Evolutionary conservation across 2,329 filamentous ascomycete genomes (phyloP).

Genomic region (Pleomassaria siparia): DNA sequence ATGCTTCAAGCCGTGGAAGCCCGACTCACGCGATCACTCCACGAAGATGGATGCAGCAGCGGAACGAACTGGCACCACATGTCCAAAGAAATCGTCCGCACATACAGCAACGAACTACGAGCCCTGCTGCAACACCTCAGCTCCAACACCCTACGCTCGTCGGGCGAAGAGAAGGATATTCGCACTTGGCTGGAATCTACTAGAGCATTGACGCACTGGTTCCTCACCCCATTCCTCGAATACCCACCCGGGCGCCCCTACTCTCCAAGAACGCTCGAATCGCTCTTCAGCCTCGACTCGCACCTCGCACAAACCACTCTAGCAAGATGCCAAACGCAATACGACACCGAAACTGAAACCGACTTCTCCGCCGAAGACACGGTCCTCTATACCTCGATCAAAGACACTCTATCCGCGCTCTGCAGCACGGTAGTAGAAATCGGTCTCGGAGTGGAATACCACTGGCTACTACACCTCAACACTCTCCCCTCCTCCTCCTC

Average conservation of each 20-base stretch:
- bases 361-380: constrained; percentile 38
- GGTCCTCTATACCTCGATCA: constrained; percentile 43
- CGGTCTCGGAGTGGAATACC: constrained; percentile 46
- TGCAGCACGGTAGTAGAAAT: constrained; percentile 48
- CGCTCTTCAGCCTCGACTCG: constrained; percentile 38
- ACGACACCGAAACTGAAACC: constrained; percentile 38
- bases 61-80: constrained; percentile 48
- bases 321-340: constrained; percentile 47
- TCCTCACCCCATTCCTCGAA: constrained; percentile 50
- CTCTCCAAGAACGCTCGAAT: constrained; percentile 9
- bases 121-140: constrained; percentile 24
- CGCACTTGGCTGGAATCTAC: constrained; percentile 11
- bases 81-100: constrained; percentile 47
- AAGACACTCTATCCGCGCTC: constrained; percentile 46
- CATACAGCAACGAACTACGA: constrained; percentile 40
- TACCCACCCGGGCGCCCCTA: constrained; percentile 40
- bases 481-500: no score
- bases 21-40: constrained; percentile 14
- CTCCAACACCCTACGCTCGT: constrained; percentile 29
- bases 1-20: constrained; percentile 20
- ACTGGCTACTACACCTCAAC: constrained; percentile 42
- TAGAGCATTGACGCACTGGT: constrained; percentile 46
- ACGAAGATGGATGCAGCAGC: constrained; percentile 24
- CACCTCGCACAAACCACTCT: constrained; percentile 42
- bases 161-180: constrained; percentile 13